These are phyloP conservation scores for Hibiscus tridactylites DNA, from an alignment of 345 rosid species.

Conservation along the genomic window DNA sequence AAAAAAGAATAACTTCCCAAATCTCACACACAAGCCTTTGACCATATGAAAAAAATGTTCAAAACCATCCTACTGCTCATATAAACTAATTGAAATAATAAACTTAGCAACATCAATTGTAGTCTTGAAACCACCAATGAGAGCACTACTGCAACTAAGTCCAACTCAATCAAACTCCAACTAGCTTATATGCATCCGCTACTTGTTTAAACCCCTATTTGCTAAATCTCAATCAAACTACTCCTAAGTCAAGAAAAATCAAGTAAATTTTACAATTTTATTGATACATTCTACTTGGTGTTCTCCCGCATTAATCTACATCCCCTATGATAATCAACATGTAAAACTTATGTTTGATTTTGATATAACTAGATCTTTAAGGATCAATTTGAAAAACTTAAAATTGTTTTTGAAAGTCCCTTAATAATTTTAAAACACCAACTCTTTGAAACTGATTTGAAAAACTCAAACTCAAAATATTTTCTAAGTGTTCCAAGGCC, in stretches of 20 bases:
- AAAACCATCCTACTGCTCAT: not conserved
- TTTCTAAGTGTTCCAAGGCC: no score
- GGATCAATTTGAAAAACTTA: no score
- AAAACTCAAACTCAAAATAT: no score
- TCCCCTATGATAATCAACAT: slow-evolving; percentile 10
- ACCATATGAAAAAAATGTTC: not conserved
- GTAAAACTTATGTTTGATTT: no score
- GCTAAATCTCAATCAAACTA: not conserved
- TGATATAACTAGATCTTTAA: no score
- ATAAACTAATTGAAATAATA: not conserved
- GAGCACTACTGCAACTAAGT: not conserved
- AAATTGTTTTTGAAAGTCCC: no score
- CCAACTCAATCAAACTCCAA: not conserved
- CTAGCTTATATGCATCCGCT: not conserved
- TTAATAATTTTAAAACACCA: no score
- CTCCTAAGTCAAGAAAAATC: not conserved
- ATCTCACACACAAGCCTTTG: not conserved
- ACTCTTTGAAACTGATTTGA: no score
- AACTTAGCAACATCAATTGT: not conserved
- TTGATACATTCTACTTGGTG: not conserved
- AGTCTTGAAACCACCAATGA: not conserved
- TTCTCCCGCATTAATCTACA: not conserved
- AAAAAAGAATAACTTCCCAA: not conserved
- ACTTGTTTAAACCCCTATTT: slow-evolving; percentile 7
- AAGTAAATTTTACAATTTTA: not conserved